Percentiles rank a stretch among this genome's conserved stretches.
Conservation (phyloP, 805 yeast genomes). For the Blastobotrys americana region DNA sequence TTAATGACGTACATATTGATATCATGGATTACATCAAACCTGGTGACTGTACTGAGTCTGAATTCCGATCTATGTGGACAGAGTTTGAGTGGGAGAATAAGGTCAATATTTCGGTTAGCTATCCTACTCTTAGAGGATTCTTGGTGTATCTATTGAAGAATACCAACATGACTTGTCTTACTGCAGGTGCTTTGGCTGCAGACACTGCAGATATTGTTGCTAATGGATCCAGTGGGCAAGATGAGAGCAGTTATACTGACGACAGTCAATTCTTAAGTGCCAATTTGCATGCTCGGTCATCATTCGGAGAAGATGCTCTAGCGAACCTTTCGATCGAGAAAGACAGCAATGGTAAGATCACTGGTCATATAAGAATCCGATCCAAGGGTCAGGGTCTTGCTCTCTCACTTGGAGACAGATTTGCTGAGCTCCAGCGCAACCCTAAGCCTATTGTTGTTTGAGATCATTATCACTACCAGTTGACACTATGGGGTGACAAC, state of each 20-base stretch:
- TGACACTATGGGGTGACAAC: too few species aligned
- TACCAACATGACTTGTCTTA: conserved; percentile 90
- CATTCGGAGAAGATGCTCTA: conserved; percentile 96
- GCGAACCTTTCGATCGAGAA: conserved; percentile 93
- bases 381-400: conserved; percentile 98
- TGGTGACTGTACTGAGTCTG: conserved; percentile 79
- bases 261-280: conserved; percentile 89
- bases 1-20: conserved; percentile 92
- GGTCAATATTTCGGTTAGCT: conserved; percentile 53
- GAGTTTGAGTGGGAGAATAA: conserved; percentile 99
- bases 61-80: conserved; percentile 97
- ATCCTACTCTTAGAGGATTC: conserved; percentile 68
- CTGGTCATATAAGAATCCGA: conserved; percentile 94
- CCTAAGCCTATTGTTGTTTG: conserved; percentile 2
- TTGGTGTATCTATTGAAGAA: conserved; percentile 67
- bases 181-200: conserved; percentile 88
- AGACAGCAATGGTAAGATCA: conserved; percentile 61
- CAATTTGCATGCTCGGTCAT: conserved; percentile 81
- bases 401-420: conserved; percentile 86
- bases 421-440: conserved; percentile 62
- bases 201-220: conserved; percentile 13
- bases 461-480: background rate
- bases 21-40: conserved; percentile 97
- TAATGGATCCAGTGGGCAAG: conserved; percentile 16
- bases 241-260: conserved; percentile 27